phyloP scores from a whole-genome alignment of 768 basidiomycete genomes.

The Russula virescens region DNA sequence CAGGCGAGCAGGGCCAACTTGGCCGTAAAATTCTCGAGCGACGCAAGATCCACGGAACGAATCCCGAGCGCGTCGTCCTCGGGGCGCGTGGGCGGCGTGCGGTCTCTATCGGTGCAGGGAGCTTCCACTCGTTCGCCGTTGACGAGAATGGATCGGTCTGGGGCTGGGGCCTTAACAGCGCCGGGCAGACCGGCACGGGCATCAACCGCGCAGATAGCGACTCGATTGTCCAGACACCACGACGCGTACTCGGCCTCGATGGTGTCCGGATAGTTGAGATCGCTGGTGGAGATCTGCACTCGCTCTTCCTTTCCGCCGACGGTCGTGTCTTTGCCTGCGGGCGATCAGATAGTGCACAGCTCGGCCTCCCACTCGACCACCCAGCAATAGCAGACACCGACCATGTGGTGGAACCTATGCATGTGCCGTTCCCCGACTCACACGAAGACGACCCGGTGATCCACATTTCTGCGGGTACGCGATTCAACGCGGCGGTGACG shows the following conservation, averaged over 20 bases:
- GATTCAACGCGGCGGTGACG: slow-evolving; percentile 69
- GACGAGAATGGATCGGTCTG: slow-evolving; percentile 78
- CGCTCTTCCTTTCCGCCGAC: slow-evolving; percentile 77
- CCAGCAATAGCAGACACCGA: slow-evolving; percentile 52
- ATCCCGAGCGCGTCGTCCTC: slow-evolving; percentile 81
- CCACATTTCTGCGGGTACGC: slow-evolving; percentile 60
- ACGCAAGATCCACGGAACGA: slow-evolving; percentile 82
- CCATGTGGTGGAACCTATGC: slow-evolving; percentile 60
- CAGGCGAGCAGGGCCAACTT: slow-evolving; percentile 85
- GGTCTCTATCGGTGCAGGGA: slow-evolving; percentile 71
- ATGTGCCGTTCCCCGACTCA: slow-evolving; percentile 55
- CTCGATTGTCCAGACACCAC: slow-evolving; percentile 57
- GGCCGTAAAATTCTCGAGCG: slow-evolving; percentile 87
- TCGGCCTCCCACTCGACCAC: slow-evolving; percentile 72
- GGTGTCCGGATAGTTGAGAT: slow-evolving; percentile 62
- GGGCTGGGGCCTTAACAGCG: slow-evolving; percentile 95
- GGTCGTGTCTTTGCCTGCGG: slow-evolving; percentile 88
- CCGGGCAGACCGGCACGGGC: slow-evolving; percentile 73
- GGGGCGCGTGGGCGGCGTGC: slow-evolving; percentile 58
- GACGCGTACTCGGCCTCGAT: slow-evolving; percentile 57
- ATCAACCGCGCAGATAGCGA: slow-evolving; percentile 40
- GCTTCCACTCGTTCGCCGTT: slow-evolving; percentile 86
- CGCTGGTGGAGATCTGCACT: slow-evolving; percentile 80
- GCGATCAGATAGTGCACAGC: slow-evolving; percentile 75
- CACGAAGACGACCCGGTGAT: slow-evolving; percentile 52